Evolutionary conservation across 345 rosid genomes (phyloP), one percentile per base, ranked within the genome.

Genomic region (Sisymbrium altissimum): DNA sequence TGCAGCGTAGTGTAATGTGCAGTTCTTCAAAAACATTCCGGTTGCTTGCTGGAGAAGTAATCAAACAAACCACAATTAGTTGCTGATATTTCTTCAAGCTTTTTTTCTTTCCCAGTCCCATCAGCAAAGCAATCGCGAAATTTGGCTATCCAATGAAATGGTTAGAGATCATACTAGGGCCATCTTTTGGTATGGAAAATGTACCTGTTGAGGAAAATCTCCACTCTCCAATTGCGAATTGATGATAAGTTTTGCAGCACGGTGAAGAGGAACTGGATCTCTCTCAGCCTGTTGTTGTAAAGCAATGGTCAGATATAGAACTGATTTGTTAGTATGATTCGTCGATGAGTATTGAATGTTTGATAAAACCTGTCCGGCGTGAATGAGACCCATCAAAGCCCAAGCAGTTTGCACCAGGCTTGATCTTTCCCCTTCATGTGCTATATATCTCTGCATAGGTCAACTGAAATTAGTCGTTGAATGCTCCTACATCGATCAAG

Each of bases 1-100:
- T 52, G 87, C 83, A 66, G 90, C 85, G 58, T 86, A 88, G 68
- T 88, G 89, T 56, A 88, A 73, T 82, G 84, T 85, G 72, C 93
- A 83, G 68, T 86, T 88, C 80, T 79, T 82, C 83, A 74, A 76
- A 75, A 85, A 85, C n/a, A 86, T 88, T 23, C 89, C 88, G 21
- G 85, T 86, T 58, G 84, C 71, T 74, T 88, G 87, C 89, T 85
- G 75, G 6, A 68, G 32, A 66, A 32, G 46, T 13, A 27, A 62
- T 14, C 2, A 49, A 25, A 71, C 46, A 35, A 50, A 21, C 44
- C 5, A 19, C 14, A 10, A 15, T 50, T n/a, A n/a, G n/a, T n/a
- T n/a, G n/a, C n/a, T n/a, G n/a, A n/a, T n/a, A n/a, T n/a, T n/a
- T n/a, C n/a, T n/a, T n/a, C n/a, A n/a, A n/a, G n/a, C n/a, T n/a